Evolutionary conservation across 768 basidiomycete genomes (phyloP).

Genomic region (Hypsizygus marmoreus): DNA sequence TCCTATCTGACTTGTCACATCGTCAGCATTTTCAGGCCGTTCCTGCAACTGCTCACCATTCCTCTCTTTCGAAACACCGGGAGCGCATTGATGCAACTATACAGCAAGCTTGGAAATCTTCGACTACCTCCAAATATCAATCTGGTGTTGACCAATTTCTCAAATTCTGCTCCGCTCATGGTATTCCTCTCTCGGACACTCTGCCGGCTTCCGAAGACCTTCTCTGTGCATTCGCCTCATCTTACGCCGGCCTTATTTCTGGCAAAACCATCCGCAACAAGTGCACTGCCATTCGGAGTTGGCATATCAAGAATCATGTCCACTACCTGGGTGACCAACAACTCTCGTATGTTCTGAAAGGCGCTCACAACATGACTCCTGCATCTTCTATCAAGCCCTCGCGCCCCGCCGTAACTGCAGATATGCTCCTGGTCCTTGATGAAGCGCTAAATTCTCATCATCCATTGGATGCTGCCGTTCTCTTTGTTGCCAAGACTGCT

Average conservation of each 20-base stretch:
- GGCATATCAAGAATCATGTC: slow-evolving; percentile 30
- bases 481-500: slow-evolving; percentile 23
- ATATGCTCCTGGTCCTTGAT: slow-evolving; percentile 22
- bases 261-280: slow-evolving; percentile 21
- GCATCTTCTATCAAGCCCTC: slow-evolving; percentile 13
- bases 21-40: too few relatives aligned
- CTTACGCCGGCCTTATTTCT: slow-evolving; percentile 18
- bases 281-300: slow-evolving; percentile 29
- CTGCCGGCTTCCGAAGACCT: slow-evolving; percentile 28
- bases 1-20: too few relatives aligned
- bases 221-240: slow-evolving; percentile 30
- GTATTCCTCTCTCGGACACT: slow-evolving; percentile 7
- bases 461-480: slow-evolving; percentile 23
- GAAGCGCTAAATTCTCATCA: slow-evolving; percentile 14
- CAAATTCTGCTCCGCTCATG: slow-evolving; percentile 17
- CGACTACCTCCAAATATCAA: slow-evolving; percentile 14
- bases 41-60: too few relatives aligned
- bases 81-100: neutral
- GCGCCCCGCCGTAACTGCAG: slow-evolving; percentile 19
- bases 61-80: neutral
- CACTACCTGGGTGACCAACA: slow-evolving; percentile 20
- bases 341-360: slow-evolving; percentile 24
- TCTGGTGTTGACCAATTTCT: neutral
- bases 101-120: slow-evolving; percentile 3
- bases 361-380: slow-evolving; percentile 25